Evolutionary conservation across 164 flowering plant species (phyloP), one percentile per base, ranked within the genome.

Genomic region (Chimonanthus salicifolius): DNA sequence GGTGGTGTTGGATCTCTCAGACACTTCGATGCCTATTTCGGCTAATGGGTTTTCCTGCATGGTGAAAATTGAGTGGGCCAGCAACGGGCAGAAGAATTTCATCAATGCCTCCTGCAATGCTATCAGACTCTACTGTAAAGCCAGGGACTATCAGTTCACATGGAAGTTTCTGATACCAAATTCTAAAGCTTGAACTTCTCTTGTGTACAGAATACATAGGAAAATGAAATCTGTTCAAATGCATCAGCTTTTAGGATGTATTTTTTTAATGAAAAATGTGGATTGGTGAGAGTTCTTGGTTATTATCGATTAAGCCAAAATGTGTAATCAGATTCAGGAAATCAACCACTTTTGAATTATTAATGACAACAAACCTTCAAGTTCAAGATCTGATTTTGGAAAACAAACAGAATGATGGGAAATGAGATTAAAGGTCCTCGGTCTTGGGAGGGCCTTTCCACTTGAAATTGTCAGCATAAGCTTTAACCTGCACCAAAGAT

Each of bases 21-120:
- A 83, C 16, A 63, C 74, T 2, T 69, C 69, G 10, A 75, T 80
- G n/a, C 87, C 86, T 0, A 50, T 72, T 63, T 64, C 82, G 0
- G 75, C 86, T 2, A 81, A 83, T 64, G 89, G 89, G 69, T 94
- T 95, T 66, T 84, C 87, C 0, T 89, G 97, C 75, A 80, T 83
- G 86, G 98, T 82, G 80, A 87, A 73, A 77, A 94, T 96, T 16
- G 94, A 92, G 62, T 92, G 98, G 98, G 89, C 81, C 16, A 86
- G 78, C 9, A 78, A 84, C 47, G 87, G 85, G 68, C 72, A 81
- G 75, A 89, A 84, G 78, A 78, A 33, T 50, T 82, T 80, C 0
- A 69, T 90, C 21, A 70, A 74, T 48, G 91, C 91, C 2, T 88
- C 85, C 51, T 87, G 98, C 64, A 86, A 87, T 49, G 99, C 83